Conservation (phyloP, 2,329 filamentous ascomycete genomes). For the Sporothrix sp. region DNA sequence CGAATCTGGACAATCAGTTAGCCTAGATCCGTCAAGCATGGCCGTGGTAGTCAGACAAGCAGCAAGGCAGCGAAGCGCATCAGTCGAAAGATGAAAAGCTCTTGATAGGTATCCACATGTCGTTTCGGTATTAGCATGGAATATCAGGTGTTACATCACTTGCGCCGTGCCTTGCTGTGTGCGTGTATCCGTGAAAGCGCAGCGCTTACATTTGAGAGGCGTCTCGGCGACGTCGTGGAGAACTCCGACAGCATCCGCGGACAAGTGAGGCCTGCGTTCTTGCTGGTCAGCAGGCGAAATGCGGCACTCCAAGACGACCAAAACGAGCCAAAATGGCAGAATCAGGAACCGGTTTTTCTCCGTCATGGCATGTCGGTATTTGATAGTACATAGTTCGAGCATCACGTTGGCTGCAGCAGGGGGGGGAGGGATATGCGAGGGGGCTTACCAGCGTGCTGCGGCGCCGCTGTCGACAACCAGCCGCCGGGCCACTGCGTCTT, state of each 20-base stretch:
- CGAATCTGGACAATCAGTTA: no score
- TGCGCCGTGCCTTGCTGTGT: conserved; percentile 24
- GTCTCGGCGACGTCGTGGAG: background rate
- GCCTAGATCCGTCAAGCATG: no score
- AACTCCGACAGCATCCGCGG: background rate
- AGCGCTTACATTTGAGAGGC: conserved; percentile 15
- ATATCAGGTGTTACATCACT: conserved; percentile 59
- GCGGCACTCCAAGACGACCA: background rate
- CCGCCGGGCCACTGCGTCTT: background rate
- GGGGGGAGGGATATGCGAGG: background rate
- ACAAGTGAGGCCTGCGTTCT: conserved; percentile 6
- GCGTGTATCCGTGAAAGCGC: background rate
- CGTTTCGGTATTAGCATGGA: conserved; percentile 71
- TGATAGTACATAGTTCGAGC: conserved; percentile 35
- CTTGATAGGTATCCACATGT: conserved; percentile 55
- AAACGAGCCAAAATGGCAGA: background rate
- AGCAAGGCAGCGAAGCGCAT: conserved; percentile 33
- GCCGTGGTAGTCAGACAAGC: conserved; percentile 9
- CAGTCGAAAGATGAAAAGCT: conserved; percentile 82
- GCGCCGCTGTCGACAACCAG: no score
- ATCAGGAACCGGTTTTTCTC: conserved; percentile 20
- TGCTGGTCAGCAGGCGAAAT: background rate
- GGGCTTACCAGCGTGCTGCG: no score
- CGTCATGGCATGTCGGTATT: conserved; percentile 31
- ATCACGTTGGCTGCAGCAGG: conserved; percentile 27